These are phyloP conservation scores for Thoreauomyces humboldtii DNA, from an alignment of 192 early-diverging fungal genomes.

Conservation along the genomic window DNA sequence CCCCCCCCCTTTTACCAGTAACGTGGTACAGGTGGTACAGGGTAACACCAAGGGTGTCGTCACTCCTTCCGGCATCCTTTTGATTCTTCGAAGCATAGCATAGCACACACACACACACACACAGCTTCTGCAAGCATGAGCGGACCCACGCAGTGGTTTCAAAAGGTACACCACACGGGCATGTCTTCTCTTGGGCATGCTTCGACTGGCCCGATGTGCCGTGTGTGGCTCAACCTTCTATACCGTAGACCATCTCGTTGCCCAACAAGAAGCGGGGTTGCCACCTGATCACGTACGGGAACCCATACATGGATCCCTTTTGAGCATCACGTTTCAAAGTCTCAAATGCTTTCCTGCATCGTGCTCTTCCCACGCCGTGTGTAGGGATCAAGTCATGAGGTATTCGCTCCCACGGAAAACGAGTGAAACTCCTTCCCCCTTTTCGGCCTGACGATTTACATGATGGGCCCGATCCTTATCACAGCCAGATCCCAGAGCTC, in stretches of 20 bases:
- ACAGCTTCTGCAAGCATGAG: too few relatives aligned
- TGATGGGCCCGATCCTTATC: not conserved
- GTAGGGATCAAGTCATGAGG: not conserved
- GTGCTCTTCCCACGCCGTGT: not conserved
- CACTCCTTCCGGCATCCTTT: not conserved
- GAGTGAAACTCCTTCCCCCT: not conserved
- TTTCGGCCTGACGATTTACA: not conserved
- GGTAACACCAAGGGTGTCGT: too few relatives aligned
- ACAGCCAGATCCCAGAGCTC: slow-evolving; percentile 58
- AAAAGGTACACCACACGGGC: slow-evolving; percentile 4
- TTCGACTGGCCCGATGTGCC: not conserved
- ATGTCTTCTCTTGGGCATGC: not conserved
- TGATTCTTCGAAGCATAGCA: not conserved
- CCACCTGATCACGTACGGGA: slow-evolving; percentile 8
- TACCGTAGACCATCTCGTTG: slow-evolving; percentile 4
- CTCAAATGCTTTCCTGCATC: not conserved
- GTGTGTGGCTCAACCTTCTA: not conserved
- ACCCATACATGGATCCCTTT: not conserved
- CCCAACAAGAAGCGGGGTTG: slow-evolving; percentile 9
- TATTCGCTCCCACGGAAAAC: not conserved
- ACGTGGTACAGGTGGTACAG: too few relatives aligned
- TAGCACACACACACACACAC: not conserved
- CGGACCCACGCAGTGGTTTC: slow-evolving; percentile 10
- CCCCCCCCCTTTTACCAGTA: too few relatives aligned
- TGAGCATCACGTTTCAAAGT: not conserved